Evolutionary conservation across 768 basidiomycete species (phyloP).

Genomic region (Glaciozyma antarctica): DNA sequence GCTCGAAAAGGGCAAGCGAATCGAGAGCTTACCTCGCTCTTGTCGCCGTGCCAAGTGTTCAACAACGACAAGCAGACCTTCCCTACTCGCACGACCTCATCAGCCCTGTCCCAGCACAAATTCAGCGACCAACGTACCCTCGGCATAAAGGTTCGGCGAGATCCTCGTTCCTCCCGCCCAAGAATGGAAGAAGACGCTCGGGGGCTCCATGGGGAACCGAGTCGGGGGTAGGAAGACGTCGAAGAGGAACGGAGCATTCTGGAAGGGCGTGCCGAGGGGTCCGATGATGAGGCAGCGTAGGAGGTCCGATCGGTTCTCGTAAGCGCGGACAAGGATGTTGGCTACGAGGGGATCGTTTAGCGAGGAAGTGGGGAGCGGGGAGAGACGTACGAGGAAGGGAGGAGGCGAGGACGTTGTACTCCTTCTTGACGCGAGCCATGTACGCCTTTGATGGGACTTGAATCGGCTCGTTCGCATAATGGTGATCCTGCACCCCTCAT

Average conservation of each 20-base stretch:
- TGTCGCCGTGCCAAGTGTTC: slow-evolving; percentile 66
- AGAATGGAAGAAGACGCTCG: slow-evolving; percentile 77
- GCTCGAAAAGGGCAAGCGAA: background rate
- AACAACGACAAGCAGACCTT: slow-evolving; percentile 27
- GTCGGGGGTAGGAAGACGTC: slow-evolving; percentile 79
- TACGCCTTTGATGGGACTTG: slow-evolving; percentile 63
- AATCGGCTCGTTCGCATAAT: slow-evolving; percentile 54
- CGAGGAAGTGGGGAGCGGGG: background rate
- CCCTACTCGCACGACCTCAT: slow-evolving; percentile 45
- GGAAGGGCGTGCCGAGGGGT: slow-evolving; percentile 87
- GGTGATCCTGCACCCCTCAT: slow-evolving; percentile 53
- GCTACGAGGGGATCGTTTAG: slow-evolving; percentile 43
- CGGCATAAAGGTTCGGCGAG: slow-evolving; percentile 68
- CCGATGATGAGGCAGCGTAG: slow-evolving; percentile 82
- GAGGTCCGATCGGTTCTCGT: slow-evolving; percentile 80
- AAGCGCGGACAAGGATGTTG: slow-evolving; percentile 74
- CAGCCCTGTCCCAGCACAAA: background rate
- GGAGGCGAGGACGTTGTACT: slow-evolving; percentile 66
- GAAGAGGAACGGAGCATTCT: slow-evolving; percentile 88
- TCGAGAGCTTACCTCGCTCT: slow-evolving; percentile 17
- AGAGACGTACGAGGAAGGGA: slow-evolving; percentile 65
- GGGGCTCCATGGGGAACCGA: slow-evolving; percentile 49
- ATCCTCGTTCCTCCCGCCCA: slow-evolving; percentile 52
- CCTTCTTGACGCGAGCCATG: slow-evolving; percentile 63
- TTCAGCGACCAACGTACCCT: slow-evolving; percentile 46